Evolutionary conservation across 768 basidiomycete genomes (phyloP).

Genomic region (Termitomyces sp.): DNA sequence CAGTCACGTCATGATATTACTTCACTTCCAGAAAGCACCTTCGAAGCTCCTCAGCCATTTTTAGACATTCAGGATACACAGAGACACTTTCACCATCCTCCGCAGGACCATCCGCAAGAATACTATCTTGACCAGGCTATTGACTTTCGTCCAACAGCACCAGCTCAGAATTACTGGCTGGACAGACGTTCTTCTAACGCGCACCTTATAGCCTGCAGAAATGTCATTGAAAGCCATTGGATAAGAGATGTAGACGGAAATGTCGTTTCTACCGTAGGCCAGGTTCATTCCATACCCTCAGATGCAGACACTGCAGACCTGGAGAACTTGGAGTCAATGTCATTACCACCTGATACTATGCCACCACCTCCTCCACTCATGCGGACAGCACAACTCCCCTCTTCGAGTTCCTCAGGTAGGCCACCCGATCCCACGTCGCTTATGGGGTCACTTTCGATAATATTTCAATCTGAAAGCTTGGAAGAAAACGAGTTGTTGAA

Average conservation of each 20-base stretch:
- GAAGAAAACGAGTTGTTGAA: not conserved
- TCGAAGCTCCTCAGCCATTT: not conserved
- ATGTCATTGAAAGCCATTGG: not conserved
- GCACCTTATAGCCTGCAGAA: not conserved
- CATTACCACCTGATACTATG: not conserved
- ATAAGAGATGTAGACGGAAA: not conserved
- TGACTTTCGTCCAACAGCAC: not conserved
- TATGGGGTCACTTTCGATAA: not conserved
- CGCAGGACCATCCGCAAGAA: not conserved
- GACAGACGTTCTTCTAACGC: not conserved
- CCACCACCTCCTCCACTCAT: not conserved
- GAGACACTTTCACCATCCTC: not conserved
- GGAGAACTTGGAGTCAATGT: not conserved
- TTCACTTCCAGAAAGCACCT: not conserved
- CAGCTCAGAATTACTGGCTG: not conserved
- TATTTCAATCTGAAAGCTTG: not conserved
- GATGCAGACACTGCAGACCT: constrained; percentile 5
- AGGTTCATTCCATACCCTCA: constrained; percentile 1
- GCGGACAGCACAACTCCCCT: not conserved
- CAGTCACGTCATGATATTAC: not conserved
- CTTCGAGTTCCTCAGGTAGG: not conserved
- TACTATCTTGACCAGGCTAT: not conserved
- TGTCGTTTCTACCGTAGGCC: not conserved
- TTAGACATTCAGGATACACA: too few relatives aligned
- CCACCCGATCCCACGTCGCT: not conserved